These are phyloP conservation scores for Botryotinia narcissicola DNA, from an alignment of 2,329 filamentous ascomycete species.

Conservation along the genomic window DNA sequence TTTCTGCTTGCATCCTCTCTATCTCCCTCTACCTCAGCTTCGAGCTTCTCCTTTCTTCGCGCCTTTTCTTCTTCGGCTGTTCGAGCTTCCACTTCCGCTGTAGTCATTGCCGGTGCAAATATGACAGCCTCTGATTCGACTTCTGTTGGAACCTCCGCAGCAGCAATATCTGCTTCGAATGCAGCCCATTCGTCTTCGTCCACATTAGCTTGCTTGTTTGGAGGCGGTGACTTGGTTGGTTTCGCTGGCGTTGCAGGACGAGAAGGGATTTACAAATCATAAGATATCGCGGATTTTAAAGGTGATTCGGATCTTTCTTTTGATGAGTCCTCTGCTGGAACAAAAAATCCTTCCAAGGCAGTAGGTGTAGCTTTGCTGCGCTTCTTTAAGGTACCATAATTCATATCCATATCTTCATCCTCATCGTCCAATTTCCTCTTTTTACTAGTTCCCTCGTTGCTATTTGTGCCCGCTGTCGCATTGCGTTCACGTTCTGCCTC, in stretches of 20 bases:
- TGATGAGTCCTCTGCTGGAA: slow-evolving; percentile 25
- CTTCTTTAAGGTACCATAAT: slow-evolving; percentile 45
- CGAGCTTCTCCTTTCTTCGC: slow-evolving; percentile 49
- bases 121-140: slow-evolving; percentile 55
- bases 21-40: slow-evolving; percentile 61
- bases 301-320: slow-evolving; percentile 11
- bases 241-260: slow-evolving; percentile 57
- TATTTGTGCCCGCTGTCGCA: background rate
- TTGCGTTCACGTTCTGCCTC: slow-evolving; percentile 19
- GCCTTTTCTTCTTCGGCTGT: slow-evolving; percentile 49
- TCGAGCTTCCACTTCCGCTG: slow-evolving; percentile 58
- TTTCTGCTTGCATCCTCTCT: slow-evolving; percentile 72
- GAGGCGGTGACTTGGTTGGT: slow-evolving; percentile 45
- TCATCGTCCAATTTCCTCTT: slow-evolving; percentile 51
- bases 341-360: slow-evolving; percentile 39
- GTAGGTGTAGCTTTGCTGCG: slow-evolving; percentile 42
- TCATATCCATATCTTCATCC: slow-evolving; percentile 33
- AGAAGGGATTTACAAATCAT: slow-evolving; percentile 61
- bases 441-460: slow-evolving; percentile 37
- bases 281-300: slow-evolving; percentile 17
- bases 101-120: slow-evolving; percentile 64
- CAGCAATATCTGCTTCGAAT: slow-evolving; percentile 78
- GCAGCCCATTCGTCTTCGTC: slow-evolving; percentile 84
- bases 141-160: slow-evolving; percentile 40
- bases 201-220: slow-evolving; percentile 43